Evolutionary conservation across 768 basidiomycete genomes (phyloP), one percentile per base, ranked within the genome.

Genomic region (Lentinus tigrinus): DNA sequence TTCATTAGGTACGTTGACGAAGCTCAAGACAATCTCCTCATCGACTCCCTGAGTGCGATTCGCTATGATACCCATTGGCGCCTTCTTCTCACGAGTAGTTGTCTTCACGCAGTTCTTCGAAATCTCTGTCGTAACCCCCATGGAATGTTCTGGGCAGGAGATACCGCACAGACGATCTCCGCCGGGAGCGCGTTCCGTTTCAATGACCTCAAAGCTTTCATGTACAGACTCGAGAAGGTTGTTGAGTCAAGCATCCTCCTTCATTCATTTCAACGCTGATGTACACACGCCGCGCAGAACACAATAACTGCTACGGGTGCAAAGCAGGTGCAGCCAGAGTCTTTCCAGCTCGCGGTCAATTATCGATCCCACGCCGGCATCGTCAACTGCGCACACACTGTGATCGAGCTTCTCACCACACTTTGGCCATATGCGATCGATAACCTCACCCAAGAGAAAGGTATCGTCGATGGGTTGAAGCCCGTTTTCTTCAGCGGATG

Each of bases 91-190:
- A 9, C 31, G 38, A 28, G n/a, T 3, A 19, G 11, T 10, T 9
- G 36, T 9, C 21, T 47, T n/a, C 27, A 38, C 55, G 23, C 19
- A 90, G 89, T 91, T 3, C 69, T 91, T 39, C 74, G 87, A 28
- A 74, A 75, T 0, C 66, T 91, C n/a, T 89, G 86, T 59, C 69
- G 70, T 11, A 89, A 89, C 63, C 78, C 81, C 0, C 73, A 87
- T 50, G 88, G 89, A 0, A 70, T 89, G 19, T 87, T 91, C 60
- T 90, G 87, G 86, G 89, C 88, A 1, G 89, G 90, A 0, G 89
- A 91, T 65, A 90, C 89, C 0, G 88, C 89, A 0, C 89, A 91
- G 61, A 87, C 89, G 0, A 91, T 91, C 38, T 84, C 87, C 0
- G 79, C 81, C 0, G 89, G 89, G 2, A 88, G 85, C 60, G 79